phyloP scores from a whole-genome alignment of 2,329 filamentous ascomycete species.

The Chaetomium sp. region DNA sequence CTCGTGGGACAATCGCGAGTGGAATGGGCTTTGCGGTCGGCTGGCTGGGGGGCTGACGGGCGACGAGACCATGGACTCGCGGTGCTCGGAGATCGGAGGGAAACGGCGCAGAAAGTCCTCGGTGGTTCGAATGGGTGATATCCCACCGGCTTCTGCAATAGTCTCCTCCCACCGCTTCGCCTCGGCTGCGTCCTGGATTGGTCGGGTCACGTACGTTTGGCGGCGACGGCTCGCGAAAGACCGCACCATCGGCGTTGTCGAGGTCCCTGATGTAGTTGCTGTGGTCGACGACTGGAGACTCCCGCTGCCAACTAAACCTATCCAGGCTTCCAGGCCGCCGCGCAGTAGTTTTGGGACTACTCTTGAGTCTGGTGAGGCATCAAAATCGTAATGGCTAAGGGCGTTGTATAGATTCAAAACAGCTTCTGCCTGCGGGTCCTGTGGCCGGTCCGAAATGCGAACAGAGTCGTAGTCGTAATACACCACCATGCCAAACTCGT shows the following conservation, averaged over 20 bases:
- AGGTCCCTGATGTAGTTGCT: constrained; percentile 12
- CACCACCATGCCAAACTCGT: constrained; percentile 79
- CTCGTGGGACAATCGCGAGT: constrained; percentile 17
- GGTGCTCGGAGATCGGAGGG: constrained; percentile 59
- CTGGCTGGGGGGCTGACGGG: constrained; percentile 21
- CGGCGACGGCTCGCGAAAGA: constrained; percentile 30
- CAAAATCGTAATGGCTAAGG: constrained; percentile 75
- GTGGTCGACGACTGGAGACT: constrained; percentile 45
- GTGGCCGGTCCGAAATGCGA: constrained; percentile 40
- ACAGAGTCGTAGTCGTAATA: constrained; percentile 74
- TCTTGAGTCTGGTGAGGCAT: constrained; percentile 13
- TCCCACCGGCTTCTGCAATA: constrained; percentile 49
- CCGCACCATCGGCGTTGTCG: constrained; percentile 19
- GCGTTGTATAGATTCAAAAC: constrained; percentile 71
- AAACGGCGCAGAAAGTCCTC: constrained; percentile 81
- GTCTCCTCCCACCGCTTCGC: constrained; percentile 74
- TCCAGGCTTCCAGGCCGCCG: constrained; percentile 83
- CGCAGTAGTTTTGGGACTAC: constrained; percentile 67
- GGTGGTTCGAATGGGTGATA: constrained; percentile 59
- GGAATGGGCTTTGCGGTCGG: constrained; percentile 12
- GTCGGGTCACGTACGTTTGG: constrained; percentile 49
- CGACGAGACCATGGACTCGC: constrained; percentile 52
- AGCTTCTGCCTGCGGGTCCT: constrained; percentile 37
- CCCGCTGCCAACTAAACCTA: constrained; percentile 67
- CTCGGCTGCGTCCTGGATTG: constrained; percentile 69